Evolutionary conservation across 1,139 yeast species (phyloP).

Genomic region (Barnettozyma hawaiiensis): DNA sequence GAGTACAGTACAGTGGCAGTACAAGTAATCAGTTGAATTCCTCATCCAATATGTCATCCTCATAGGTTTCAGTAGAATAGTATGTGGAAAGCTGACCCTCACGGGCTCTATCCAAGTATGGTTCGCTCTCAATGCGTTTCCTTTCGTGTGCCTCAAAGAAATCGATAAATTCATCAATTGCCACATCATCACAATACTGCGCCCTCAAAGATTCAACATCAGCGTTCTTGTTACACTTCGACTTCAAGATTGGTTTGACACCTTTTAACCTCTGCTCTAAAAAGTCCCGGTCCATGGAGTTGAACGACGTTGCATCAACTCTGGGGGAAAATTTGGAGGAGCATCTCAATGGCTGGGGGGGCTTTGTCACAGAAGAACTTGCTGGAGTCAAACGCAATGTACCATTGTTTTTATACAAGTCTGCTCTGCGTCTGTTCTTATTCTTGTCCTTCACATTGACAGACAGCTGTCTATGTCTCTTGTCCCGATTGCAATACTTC

Average conservation of each 20-base stretch:
- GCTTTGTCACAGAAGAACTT: constrained; percentile 1
- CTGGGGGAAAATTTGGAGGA: constrained; percentile 6
- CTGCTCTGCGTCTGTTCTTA: constrained; percentile 4
- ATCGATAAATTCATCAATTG: constrained; percentile 28
- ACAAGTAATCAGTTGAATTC: constrained; percentile 3
- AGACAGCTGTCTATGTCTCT: background rate
- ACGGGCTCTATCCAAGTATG: constrained; percentile 26
- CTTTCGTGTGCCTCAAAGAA: constrained; percentile 30
- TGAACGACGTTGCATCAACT: constrained; percentile 1
- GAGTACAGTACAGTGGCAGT: too few species aligned
- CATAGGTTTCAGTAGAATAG: constrained; percentile 15
- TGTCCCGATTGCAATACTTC: constrained; percentile 1
- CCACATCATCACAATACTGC: constrained; percentile 28
- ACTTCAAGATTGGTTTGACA: constrained; percentile 28
- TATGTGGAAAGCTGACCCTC: constrained; percentile 29
- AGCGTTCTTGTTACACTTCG: constrained; percentile 27
- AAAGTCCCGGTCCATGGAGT: background rate
- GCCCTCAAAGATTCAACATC: constrained; percentile 29
- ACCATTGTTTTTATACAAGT: constrained; percentile 12
- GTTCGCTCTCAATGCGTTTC: constrained; percentile 27
- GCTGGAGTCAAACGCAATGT: constrained; percentile 9
- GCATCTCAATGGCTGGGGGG: background rate
- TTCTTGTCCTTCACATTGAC: background rate
- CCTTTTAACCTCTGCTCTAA: background rate
- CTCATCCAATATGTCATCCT: constrained; percentile 5